phyloP scores from a whole-genome alignment of 768 basidiomycete species.

The Sistotremastrum niveocremeum region DNA sequence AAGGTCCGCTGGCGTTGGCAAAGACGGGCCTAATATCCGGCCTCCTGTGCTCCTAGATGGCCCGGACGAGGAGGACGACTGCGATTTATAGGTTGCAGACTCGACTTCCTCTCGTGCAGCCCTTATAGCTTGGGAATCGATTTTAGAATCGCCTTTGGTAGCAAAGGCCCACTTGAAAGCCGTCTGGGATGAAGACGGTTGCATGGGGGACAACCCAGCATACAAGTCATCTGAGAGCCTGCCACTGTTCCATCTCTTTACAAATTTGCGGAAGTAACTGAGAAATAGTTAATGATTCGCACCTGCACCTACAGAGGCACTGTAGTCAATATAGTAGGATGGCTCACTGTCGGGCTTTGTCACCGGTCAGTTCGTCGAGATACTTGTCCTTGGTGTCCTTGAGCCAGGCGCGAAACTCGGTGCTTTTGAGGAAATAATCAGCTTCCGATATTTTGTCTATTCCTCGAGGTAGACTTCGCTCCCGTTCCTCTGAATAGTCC shows the following conservation, averaged over 20 bases:
- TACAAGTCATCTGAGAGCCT: conserved; percentile 37
- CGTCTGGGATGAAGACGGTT: conserved; percentile 55
- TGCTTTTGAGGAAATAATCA: conserved; percentile 82
- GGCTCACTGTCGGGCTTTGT: conserved; percentile 61
- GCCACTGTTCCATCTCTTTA: conserved; percentile 38
- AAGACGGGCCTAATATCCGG: conserved; percentile 49
- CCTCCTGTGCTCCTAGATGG: conserved; percentile 13
- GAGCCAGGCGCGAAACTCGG: conserved; percentile 80
- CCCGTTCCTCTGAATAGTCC: neutral
- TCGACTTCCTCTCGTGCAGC: conserved; percentile 46
- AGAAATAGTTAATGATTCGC: conserved; percentile 16
- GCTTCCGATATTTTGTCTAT: conserved; percentile 58
- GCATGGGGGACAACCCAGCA: conserved; percentile 41
- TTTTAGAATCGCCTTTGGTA: conserved; percentile 38
- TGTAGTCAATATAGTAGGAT: conserved; percentile 5
- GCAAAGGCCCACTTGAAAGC: conserved; percentile 84
- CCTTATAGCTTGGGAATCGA: conserved; percentile 45
- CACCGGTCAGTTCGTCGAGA: conserved; percentile 74
- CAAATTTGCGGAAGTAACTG: conserved; percentile 89
- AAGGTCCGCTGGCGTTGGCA: conserved; percentile 58
- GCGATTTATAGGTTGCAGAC: conserved; percentile 27
- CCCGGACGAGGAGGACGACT: conserved; percentile 10
- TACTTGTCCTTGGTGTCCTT: conserved; percentile 68
- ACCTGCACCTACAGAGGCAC: conserved; percentile 8
- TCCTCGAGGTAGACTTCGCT: conserved; percentile 32